Evolutionary conservation across 208 protist species (phyloP).

Genomic region (Crithidia thermophila): DNA sequence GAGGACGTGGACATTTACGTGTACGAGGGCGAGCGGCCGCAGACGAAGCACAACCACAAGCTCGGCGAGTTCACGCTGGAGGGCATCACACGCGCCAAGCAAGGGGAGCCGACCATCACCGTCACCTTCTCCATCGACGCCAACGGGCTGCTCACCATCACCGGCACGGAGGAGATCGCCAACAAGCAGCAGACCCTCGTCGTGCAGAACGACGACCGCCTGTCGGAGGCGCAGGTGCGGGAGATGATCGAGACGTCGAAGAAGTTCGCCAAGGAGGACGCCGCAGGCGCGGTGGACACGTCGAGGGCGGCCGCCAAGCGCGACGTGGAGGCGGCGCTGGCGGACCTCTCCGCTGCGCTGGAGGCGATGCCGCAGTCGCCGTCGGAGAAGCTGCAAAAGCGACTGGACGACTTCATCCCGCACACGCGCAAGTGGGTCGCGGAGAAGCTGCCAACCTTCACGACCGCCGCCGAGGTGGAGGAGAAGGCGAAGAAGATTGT

Average conservation of each 20-base stretch:
- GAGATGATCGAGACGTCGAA: slow-evolving; percentile 62
- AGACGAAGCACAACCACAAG: slow-evolving; percentile 99
- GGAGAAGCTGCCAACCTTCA: slow-evolving; percentile 53
- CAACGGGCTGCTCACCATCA: slow-evolving; percentile 98
- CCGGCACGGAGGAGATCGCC: slow-evolving; percentile 95
- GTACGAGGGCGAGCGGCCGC: slow-evolving; percentile 98
- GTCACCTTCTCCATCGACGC: slow-evolving; percentile 98
- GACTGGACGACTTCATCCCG: slow-evolving; percentile 49
- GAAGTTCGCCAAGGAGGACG: slow-evolving; percentile 47
- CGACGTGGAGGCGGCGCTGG: slow-evolving; percentile 39
- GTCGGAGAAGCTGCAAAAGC: slow-evolving; percentile 58
- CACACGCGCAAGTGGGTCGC: slow-evolving; percentile 63
- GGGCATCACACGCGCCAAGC: slow-evolving; percentile 96
- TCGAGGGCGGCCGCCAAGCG: slow-evolving; percentile 30
- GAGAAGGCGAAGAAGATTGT: slow-evolving; percentile 63
- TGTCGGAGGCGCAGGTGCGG: slow-evolving; percentile 64
- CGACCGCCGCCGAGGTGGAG: slow-evolving; percentile 40
- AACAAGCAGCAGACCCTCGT: slow-evolving; percentile 92
- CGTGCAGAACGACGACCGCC: slow-evolving; percentile 87
- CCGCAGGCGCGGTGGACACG: slow-evolving; percentile 33
- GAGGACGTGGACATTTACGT: slow-evolving; percentile 98
- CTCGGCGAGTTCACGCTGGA: slow-evolving; percentile 94
- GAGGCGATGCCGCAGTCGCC: slow-evolving; percentile 35
- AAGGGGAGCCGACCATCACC: slow-evolving; percentile 98
- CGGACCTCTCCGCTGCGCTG: slow-evolving; percentile 41